These are phyloP conservation scores for Globisporangium radiosum DNA, from an alignment of 352 stramenopile genomes.

Conservation along the genomic window DNA sequence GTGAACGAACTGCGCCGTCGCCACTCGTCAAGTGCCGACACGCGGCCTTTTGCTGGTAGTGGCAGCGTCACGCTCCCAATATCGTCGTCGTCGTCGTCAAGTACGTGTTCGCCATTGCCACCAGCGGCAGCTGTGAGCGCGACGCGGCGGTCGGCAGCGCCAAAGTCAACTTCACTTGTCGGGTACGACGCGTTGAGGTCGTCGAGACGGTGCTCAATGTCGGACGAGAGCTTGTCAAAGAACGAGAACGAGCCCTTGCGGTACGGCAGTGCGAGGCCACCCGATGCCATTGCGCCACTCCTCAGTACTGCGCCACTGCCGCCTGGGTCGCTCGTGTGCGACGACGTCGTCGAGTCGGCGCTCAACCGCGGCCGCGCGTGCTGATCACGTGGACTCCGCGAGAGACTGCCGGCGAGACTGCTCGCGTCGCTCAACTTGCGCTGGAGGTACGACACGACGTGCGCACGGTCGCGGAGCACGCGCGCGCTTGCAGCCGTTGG, in stretches of 20 bases:
- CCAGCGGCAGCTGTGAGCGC: background rate
- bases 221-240: constrained; percentile 79
- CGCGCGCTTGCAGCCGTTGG: constrained; percentile 41
- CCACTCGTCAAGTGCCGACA: constrained; percentile 11
- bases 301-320: constrained; percentile 15
- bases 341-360: constrained; percentile 67
- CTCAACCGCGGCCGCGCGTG: constrained; percentile 30
- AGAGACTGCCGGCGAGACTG: constrained; percentile 57
- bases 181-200: constrained; percentile 40
- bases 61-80: constrained; percentile 12
- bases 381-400: constrained; percentile 38
- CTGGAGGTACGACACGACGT: constrained; percentile 85
- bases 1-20: constrained; percentile 13
- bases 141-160: background rate
- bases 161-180: constrained; percentile 21
- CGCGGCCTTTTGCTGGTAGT: constrained; percentile 4
- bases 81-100: constrained; percentile 1
- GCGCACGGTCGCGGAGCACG: constrained; percentile 71
- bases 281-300: constrained; percentile 12
- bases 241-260: constrained; percentile 85
- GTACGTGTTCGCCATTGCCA: background rate
- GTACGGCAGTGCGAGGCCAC: constrained; percentile 15
- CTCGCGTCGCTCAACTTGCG: constrained; percentile 80
- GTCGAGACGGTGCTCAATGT: constrained; percentile 52
- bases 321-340: constrained; percentile 30